A percentile compares a stretch with the other conserved stretches of the same genome.
Conservation (phyloP, 2,329 filamentous ascomycete genomes). For the Pseudocercospora fijiensis region DNA sequence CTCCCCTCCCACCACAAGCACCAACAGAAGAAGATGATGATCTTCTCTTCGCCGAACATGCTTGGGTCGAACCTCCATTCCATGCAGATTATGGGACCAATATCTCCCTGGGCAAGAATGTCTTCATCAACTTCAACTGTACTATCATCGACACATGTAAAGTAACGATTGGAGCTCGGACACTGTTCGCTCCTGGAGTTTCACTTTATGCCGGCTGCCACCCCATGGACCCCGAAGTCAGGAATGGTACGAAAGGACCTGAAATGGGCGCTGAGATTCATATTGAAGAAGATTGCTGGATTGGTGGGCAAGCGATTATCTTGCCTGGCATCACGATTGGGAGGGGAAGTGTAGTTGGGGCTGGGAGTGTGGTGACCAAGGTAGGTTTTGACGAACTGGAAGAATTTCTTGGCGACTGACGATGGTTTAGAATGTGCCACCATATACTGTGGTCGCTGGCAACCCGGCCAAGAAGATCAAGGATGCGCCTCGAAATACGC, state of each 20-base stretch:
- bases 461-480: slow-evolving; percentile 63
- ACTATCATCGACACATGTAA: slow-evolving; percentile 74
- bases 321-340: slow-evolving; percentile 78
- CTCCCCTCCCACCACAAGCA: slow-evolving; percentile 61
- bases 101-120: slow-evolving; percentile 65
- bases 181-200: slow-evolving; percentile 75
- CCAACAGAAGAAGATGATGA: slow-evolving; percentile 64
- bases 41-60: slow-evolving; percentile 60
- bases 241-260: slow-evolving; percentile 72
- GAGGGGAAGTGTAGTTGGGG: slow-evolving; percentile 69
- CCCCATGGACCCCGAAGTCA: slow-evolving; percentile 70
- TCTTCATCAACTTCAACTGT: slow-evolving; percentile 74
- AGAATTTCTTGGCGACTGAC: slow-evolving; percentile 11
- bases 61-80: slow-evolving; percentile 70
- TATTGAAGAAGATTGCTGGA: slow-evolving; percentile 79
- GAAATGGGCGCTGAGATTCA: slow-evolving; percentile 71
- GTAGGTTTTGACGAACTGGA: slow-evolving; percentile 33
- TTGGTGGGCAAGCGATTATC: slow-evolving; percentile 69
- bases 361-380: slow-evolving; percentile 81
- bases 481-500: slow-evolving; percentile 33
- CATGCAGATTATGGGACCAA: slow-evolving; percentile 77
- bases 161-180: slow-evolving; percentile 73
- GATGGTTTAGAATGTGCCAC: slow-evolving; percentile 55
- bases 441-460: slow-evolving; percentile 62
- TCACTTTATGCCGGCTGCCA: slow-evolving; percentile 73